Evolutionary conservation across 352 stramenopile genomes (phyloP), one percentile per base, ranked within the genome.

Genomic region (Phytophthora rubi): DNA sequence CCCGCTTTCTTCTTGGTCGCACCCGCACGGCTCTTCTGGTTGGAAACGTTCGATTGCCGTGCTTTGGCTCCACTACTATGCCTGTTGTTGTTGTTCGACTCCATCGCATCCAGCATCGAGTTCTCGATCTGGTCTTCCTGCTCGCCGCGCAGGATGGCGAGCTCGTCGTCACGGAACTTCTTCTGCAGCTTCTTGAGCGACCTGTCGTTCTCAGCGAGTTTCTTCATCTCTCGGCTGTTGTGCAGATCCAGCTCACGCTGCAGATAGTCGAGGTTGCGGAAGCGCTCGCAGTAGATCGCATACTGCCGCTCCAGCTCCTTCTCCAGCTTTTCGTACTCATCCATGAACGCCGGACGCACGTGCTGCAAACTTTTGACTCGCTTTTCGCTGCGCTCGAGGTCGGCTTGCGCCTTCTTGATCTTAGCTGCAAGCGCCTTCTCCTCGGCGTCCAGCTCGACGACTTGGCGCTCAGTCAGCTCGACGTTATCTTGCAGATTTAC

Each of bases 281-380:
- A 98, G 4, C 93, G 86, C 67, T 97, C 92, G 65, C 97, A 96
- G 74, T 98, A 98, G 52, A 95, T 82, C 30, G 97, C 92, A 67
- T 99, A 99, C 75, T 99, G 94, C 4, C 93, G 86, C 79, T 98
- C 89, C 42, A 99, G 86, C 60, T 99, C 97, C 48, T 95, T 91
- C 80, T 99, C 96, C 16, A 99, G 86, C 79, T 98, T 97, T 64
- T 99, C 97, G 62, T 99, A 98, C 77, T 99, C 97, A 78, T 99
- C 97, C 91, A 98, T 98, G 68, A 99, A 99, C 35, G 96, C 89
- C 39, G 97, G 96, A 3, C 95, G 82, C 61, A 99, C 93, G 64
- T 95, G 91, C 64, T 98, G 88, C 60, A 97, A 75, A 55, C 89
- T 89, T 75, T 95, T 96, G 54, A 99, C 81, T 0, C 96, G 85